These are phyloP conservation scores for Trichoderma arundinaceum DNA, from an alignment of 2,329 filamentous ascomycete species.

Conservation along the genomic window DNA sequence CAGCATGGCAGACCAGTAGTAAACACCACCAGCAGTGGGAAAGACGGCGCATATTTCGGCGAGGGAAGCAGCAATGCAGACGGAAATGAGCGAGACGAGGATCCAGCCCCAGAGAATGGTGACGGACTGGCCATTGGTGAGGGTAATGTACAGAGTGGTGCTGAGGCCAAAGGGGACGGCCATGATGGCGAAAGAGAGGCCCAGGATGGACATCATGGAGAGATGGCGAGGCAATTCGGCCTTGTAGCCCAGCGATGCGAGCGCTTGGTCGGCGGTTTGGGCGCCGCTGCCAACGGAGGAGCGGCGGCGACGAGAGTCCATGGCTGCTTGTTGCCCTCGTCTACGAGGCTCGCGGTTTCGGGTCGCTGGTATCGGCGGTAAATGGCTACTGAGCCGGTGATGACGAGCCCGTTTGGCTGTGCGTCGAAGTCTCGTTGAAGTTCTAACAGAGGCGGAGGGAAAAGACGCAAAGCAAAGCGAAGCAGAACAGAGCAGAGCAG, in stretches of 20 bases:
- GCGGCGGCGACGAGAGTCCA: constrained; percentile 29
- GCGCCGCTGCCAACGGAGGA: constrained; percentile 32
- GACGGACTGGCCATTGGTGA: constrained; percentile 76
- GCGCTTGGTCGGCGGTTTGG: constrained; percentile 48
- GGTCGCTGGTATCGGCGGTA: not conserved
- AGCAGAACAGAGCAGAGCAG: too few species aligned
- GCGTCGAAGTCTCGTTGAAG: not conserved
- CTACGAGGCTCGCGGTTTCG: not conserved
- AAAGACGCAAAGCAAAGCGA: not conserved
- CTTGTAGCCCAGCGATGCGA: constrained; percentile 57
- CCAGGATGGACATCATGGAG: constrained; percentile 55
- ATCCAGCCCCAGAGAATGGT: constrained; percentile 74
- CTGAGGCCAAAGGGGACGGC: constrained; percentile 58
- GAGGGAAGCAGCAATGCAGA: constrained; percentile 72
- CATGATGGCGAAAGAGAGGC: constrained; percentile 58
- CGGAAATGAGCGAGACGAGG: constrained; percentile 69
- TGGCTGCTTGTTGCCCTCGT: not conserved
- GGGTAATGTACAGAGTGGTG: constrained; percentile 54
- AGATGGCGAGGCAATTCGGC: constrained; percentile 57
- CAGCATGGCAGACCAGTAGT: constrained; percentile 75
- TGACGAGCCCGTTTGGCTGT: not conserved
- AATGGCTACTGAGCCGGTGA: not conserved
- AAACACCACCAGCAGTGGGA: constrained; percentile 65
- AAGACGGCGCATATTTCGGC: constrained; percentile 77
- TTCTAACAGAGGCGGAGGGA: not conserved